phyloP scores from a whole-genome alignment of 371 early-diverging fungal genomes.

The Dinochytrium kinnereticum region DNA sequence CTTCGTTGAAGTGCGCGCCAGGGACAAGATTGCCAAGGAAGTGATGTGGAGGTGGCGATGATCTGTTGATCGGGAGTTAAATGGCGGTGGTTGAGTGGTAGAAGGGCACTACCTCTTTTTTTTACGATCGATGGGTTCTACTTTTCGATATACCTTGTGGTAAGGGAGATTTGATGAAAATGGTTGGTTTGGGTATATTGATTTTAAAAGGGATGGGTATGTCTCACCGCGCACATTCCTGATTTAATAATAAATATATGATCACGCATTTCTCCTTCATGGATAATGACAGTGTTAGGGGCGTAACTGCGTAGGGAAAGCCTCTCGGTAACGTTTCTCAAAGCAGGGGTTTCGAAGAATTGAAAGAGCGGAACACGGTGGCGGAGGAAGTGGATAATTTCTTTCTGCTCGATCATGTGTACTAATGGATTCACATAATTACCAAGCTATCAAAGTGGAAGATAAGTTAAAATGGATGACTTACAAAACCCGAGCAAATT shows the following conservation, averaged over 20 bases:
- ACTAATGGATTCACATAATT: too few relatives aligned
- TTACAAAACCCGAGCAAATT: conserved; percentile 23
- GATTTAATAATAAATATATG: conserved; percentile 23
- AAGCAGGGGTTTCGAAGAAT: not conserved
- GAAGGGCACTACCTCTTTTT: not conserved
- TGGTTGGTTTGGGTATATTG: too few relatives aligned
- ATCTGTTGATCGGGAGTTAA: not conserved
- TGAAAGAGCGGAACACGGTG: conserved; percentile 23
- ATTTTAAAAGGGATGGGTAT: not conserved
- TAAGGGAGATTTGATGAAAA: not conserved
- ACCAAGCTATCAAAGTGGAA: not conserved
- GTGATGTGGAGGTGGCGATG: not conserved
- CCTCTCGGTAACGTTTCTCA: conserved; percentile 18
- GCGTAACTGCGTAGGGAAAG: not conserved
- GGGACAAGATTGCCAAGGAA: not conserved
- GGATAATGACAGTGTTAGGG: conserved; percentile 9
- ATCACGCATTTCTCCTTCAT: conserved; percentile 8
- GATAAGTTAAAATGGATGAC: not conserved
- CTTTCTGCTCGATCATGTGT: conserved; percentile 15
- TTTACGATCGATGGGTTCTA: not conserved
- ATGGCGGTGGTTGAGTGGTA: not conserved
- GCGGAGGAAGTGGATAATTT: conserved; percentile 19
- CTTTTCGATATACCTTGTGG: not conserved
- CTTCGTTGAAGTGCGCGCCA: conserved; percentile 24
- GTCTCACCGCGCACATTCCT: conserved; percentile 15